A percentile compares a stretch with the other conserved stretches of the same genome.
These are phyloP conservation scores for Rauvolfia tetraphylla DNA, from an alignment of 257 asterid genomes.

Conservation along the genomic window DNA sequence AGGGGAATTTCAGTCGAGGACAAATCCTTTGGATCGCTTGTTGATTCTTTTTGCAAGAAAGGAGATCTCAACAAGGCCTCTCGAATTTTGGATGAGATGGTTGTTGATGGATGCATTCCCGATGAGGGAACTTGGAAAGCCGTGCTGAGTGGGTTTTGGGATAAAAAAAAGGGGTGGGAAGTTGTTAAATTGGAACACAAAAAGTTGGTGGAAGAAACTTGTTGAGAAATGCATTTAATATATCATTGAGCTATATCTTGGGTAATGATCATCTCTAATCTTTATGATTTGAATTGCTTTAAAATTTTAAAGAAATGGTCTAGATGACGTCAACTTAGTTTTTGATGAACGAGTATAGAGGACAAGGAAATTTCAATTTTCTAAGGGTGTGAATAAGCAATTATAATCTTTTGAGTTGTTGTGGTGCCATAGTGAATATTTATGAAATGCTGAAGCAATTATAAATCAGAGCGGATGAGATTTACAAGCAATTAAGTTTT, in stretches of 20 bases:
- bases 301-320: not conserved
- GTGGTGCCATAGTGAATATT: not conserved
- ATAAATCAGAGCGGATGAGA: not conserved
- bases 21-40: conserved; percentile 51
- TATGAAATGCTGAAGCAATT: conserved; percentile 2
- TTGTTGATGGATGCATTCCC: conserved; percentile 72
- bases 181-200: conserved; percentile 50
- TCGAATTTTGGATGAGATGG: conserved; percentile 75
- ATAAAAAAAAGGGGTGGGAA: conserved; percentile 53
- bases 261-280: conserved; percentile 1
- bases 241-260: conserved; percentile 18
- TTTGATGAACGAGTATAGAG: not conserved
- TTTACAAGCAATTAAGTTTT: not conserved
- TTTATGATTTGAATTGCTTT: not conserved
- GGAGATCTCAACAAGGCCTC: conserved; percentile 66
- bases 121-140: conserved; percentile 54
- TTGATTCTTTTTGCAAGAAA: conserved; percentile 47
- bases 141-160: conserved; percentile 62
- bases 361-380: not conserved
- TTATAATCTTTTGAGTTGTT: not conserved
- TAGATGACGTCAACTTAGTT: not conserved
- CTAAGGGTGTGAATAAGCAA: not conserved
- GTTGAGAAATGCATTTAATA: conserved; percentile 19
- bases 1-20: conserved; percentile 78
- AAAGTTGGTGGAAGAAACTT: conserved; percentile 30